Base-by-base conservation (phyloP, 768 basidiomycete genomes). In the Asterophora parasitica region DNA sequence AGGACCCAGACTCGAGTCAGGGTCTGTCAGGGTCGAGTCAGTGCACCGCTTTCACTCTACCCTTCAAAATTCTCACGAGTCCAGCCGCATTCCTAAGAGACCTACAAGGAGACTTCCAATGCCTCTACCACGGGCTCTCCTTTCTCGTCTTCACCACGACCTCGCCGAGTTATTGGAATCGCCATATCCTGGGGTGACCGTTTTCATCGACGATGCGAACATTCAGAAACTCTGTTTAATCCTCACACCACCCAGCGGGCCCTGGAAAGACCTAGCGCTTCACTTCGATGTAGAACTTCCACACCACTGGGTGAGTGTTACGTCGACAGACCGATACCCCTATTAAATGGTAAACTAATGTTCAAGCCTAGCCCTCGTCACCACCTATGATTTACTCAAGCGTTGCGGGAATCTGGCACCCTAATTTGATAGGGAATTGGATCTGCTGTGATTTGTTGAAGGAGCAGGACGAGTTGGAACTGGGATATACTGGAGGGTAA, bases 381-480 rank as follows among this genome's bases (percentile, higher is more conserved):
- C 73, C 73, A 17, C 73, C 73, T 7, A 42, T 35, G 15, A 58
- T 73, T 7, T 52, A 53, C 27, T 59, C 65, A 19, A 74, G 67
- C 44, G 65, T 67, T 2, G 26, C 50, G 33, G 62, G 61, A 7
- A 74, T 74, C 6, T 41, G 65, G 7, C 74, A 75, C 49, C 73
- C 74, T 12, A 74, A 73, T 53, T 49, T 74, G 15, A 69, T 62
- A 39, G 68, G 59, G 9, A 46, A 51, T 15, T 72, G 65, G 44
- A 65, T 75, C 40, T 75, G 74, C 53, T 75, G 74, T 53, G 73
- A 74, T 46, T 44, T 75, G 37, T 44, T 74, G 48, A 70, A 69
- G 50, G 54, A 58, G 20, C 49, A 52, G 32, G 44, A 51, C 4
- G 45, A 58, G 36, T 53, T 59, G 7, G 56, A 61, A 37, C 28